phyloP scores from a whole-genome alignment of 495 filamentous ascomycete species.

The Haplographium delicatum region DNA sequence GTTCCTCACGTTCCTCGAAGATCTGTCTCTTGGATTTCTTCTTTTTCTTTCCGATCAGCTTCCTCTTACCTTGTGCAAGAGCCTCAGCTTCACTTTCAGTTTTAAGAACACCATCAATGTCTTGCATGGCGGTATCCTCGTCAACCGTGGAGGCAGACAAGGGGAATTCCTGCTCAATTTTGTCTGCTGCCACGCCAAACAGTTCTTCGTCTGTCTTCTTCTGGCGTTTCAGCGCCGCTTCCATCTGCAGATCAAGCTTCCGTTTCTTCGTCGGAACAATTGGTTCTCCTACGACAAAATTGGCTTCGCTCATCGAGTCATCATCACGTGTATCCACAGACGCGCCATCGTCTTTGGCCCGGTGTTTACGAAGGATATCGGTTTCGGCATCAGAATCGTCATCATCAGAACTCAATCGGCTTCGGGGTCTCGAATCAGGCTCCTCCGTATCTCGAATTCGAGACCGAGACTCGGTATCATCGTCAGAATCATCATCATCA shows the following conservation, averaged over 20 bases:
- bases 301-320: conserved; percentile 51
- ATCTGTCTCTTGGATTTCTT: conserved; percentile 72
- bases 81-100: conserved; percentile 35
- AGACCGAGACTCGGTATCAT: conserved; percentile 60
- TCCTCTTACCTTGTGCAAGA: conserved; percentile 37
- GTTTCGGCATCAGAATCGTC: conserved; percentile 58
- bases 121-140: conserved; percentile 35
- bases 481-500: conserved; percentile 56
- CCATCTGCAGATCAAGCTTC: conserved; percentile 57
- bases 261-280: conserved; percentile 54
- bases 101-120: conserved; percentile 34
- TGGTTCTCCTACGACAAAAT: conserved; percentile 41
- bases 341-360: conserved; percentile 8
- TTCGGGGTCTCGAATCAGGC: conserved; percentile 72
- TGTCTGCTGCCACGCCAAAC: conserved; percentile 56
- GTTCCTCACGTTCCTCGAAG: conserved; percentile 61
- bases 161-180: conserved; percentile 43
- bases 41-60: conserved; percentile 41
- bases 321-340: conserved; percentile 42
- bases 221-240: conserved; percentile 48
- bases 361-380: background rate
- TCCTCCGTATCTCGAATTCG: conserved; percentile 72
- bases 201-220: conserved; percentile 75
- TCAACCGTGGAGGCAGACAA: conserved; percentile 26
- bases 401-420: conserved; percentile 66